These are phyloP conservation scores for Castanopsis chinensis DNA, from an alignment of 306 rosid species.

Conservation along the genomic window DNA sequence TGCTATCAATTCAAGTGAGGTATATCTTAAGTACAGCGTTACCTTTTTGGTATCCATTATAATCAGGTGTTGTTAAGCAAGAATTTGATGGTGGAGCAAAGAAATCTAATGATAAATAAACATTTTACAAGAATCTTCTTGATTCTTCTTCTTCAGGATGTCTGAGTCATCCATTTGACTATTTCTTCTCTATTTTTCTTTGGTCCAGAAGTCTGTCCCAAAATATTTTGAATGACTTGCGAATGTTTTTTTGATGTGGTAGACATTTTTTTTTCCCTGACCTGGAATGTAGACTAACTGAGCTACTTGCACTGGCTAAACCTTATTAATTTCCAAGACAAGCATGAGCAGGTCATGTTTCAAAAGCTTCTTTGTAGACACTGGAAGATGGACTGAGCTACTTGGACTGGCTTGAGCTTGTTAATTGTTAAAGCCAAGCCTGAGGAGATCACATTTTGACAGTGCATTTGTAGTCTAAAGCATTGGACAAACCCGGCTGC, in stretches of 20 bases:
- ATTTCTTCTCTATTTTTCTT: neutral
- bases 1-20: constrained; percentile 8
- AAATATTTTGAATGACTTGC: neutral
- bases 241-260: neutral
- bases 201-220: neutral
- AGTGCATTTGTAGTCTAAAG: neutral
- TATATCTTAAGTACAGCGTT: neutral
- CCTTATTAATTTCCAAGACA: neutral
- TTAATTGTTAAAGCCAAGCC: neutral
- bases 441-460: neutral
- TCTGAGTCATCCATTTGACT: neutral
- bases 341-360: neutral
- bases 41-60: neutral
- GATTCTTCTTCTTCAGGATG: neutral
- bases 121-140: neutral
- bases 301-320: neutral
- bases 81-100: neutral
- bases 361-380: neutral
- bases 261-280: neutral
- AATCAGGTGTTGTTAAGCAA: constrained; percentile 1
- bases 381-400: neutral
- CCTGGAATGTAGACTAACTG: neutral
- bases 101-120: neutral
- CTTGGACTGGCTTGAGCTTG: neutral
- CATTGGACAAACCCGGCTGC: neutral